These are phyloP conservation scores for Mychonastes homosphaera DNA, from an alignment of 139 green algal species.

Conservation along the genomic window DNA sequence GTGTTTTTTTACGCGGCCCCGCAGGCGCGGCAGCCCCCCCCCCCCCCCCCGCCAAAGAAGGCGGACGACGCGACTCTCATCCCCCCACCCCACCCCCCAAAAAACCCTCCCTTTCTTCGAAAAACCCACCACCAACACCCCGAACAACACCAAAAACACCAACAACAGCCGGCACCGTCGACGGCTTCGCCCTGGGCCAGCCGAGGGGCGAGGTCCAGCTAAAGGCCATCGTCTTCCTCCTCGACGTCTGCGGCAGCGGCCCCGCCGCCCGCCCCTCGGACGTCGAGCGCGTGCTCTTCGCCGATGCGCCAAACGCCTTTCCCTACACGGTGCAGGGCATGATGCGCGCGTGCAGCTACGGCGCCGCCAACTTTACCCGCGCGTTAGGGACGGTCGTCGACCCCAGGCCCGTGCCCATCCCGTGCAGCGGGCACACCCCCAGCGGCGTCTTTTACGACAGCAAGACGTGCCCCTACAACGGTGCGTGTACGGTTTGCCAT, in stretches of 20 bases:
- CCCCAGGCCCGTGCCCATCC: neutral
- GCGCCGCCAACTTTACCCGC: slow-evolving; percentile 6
- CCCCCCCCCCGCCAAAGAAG: neutral
- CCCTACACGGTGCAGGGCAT: slow-evolving; percentile 7
- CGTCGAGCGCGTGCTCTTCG: slow-evolving; percentile 4
- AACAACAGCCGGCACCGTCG: slow-evolving; percentile 1
- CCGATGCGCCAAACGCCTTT: neutral
- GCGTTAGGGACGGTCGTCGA: neutral
- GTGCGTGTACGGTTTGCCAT: neutral
- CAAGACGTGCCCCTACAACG: neutral
- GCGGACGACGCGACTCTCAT: neutral
- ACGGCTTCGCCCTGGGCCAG: slow-evolving; percentile 1
- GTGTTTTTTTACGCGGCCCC: neutral
- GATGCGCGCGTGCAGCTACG: slow-evolving; percentile 11
- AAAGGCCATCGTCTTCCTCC: slow-evolving; percentile 4
- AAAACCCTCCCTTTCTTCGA: neutral
- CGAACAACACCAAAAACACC: neutral
- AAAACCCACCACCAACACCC: no score
- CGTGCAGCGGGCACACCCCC: slow-evolving; percentile 11
- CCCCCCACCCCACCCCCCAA: neutral
- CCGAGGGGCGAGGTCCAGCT: slow-evolving; percentile 1
- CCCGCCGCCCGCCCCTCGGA: slow-evolving; percentile 10
- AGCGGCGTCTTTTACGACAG: neutral
- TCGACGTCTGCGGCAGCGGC: slow-evolving; percentile 13
- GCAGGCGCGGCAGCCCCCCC: neutral